Base-by-base conservation (phyloP, 2,329 filamentous ascomycete genomes). In the Metarhizium guizhouense region DNA sequence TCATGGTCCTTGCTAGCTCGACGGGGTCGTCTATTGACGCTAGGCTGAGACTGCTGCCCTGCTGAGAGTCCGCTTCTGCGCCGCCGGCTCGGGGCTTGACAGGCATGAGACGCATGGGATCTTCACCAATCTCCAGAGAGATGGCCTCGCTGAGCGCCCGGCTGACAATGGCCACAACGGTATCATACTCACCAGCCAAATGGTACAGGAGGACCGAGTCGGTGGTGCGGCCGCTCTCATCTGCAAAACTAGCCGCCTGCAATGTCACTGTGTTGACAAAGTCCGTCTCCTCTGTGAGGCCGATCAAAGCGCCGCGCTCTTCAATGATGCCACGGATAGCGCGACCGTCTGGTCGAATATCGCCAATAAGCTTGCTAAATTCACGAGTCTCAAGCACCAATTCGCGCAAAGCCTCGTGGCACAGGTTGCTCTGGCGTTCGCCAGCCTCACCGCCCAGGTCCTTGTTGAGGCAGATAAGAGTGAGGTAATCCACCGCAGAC, bases 311-410 rank as follows among this genome's bases (percentile, higher is more conserved):
- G 47, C 91, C 84, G 42, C 93, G 88, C 65, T 91, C 83, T 71
- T 97, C 92, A 60, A 99, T 92, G 30, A 90, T 83, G 53, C 94
- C 94, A 56, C 83, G 84, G 62, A 96, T 90, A 57, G 92, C 86
- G 58, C 84, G 86, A 25, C 94, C 94, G 67, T 97, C 90, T 2
- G 84, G 83, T 57, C 85, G 83, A 63, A 99, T 91, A 68, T 99
- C 95, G 54, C 95, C 94, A 51, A 99, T 84, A 14, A 99, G 77
- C 65, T 90, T 88, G 65, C 92, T 93, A 71, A 97, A 99, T 67
- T 99, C 94, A 61, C 93, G 85, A 20, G 92, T 96, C 73, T 99
- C 94, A n/a, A 99, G 79, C 30, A 96, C 91, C 55, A 97, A 84
- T 71, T 97, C 94, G 40, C 92, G 88, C 56, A 99, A 77, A 6